Evolutionary conservation across 2,329 filamentous ascomycete species (phyloP).

Genomic region (Aspergillus sp.): DNA sequence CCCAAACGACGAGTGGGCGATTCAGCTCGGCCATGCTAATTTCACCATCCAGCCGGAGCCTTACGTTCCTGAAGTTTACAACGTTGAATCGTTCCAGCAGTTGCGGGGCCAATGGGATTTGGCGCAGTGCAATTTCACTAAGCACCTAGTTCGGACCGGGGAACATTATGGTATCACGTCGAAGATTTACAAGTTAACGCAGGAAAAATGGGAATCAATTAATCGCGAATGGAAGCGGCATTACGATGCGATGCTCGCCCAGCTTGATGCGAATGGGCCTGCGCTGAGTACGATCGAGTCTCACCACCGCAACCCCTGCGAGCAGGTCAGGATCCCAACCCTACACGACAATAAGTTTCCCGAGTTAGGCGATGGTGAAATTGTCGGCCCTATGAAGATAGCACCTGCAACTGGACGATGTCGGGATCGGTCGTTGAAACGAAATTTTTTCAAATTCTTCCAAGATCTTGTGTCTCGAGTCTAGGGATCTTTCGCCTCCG

Average conservation of each 20-base stretch:
- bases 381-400: conserved; percentile 85
- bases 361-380: conserved; percentile 82
- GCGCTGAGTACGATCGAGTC: conserved; percentile 40
- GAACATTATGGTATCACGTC: conserved; percentile 91
- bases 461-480: conserved; percentile 41
- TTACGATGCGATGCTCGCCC: conserved; percentile 64
- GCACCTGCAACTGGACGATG: conserved; percentile 47
- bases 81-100: conserved; percentile 60
- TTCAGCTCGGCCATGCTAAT: conserved; percentile 86
- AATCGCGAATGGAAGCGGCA: conserved; percentile 72
- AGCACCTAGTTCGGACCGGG: conserved; percentile 81
- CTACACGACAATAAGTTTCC: conserved; percentile 74
- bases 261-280: conserved; percentile 41
- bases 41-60: conserved; percentile 84
- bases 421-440: conserved; percentile 41
- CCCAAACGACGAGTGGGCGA: conserved; percentile 74
- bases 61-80: conserved; percentile 66
- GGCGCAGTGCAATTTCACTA: conserved; percentile 82
- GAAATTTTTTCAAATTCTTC: conserved; percentile 46
- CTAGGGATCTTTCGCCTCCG: conserved; percentile 14
- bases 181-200: conserved; percentile 80
- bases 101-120: conserved; percentile 78
- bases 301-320: conserved; percentile 47
- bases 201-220: conserved; percentile 83
- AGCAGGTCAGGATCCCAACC: conserved; percentile 47